Conservation (phyloP, 805 yeast genomes). For the Lipomyces chichibuensis region DNA sequence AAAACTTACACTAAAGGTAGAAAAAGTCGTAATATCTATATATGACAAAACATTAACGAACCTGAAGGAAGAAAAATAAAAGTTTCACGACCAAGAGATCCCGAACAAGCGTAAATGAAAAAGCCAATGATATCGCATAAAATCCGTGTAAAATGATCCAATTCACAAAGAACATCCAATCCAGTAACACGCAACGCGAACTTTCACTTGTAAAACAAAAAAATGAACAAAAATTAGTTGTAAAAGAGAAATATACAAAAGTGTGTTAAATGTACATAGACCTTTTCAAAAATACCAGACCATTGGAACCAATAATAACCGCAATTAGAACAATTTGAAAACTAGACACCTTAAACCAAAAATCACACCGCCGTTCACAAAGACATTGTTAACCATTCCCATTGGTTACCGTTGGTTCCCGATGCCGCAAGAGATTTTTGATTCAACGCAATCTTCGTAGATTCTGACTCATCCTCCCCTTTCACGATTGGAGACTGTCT, state of each 20-base stretch:
- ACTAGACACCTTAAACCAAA: background rate
- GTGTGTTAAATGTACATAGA: background rate
- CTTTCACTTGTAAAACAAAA: constrained; percentile 1
- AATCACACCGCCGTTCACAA: constrained; percentile 28
- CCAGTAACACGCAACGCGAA: background rate
- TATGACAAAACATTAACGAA: background rate
- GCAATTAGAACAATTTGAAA: background rate
- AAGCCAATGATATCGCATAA: background rate
- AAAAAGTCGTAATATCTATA: background rate
- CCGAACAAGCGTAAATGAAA: background rate
- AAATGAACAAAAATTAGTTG: background rate
- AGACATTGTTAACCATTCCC: constrained; percentile 45
- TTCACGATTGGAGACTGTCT: constrained; percentile 10
- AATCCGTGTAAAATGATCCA: background rate
- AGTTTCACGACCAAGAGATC: background rate
- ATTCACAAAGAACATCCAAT: background rate
- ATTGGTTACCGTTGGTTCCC: constrained; percentile 37
- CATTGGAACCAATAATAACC: background rate
- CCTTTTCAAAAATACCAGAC: background rate
- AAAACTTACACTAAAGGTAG: background rate
- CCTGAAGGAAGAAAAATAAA: background rate
- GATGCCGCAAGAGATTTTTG: constrained; percentile 12
- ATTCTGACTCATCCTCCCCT: background rate
- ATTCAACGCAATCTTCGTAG: constrained; percentile 17
- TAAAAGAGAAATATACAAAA: background rate